Percentiles rank a stretch among this genome's conserved stretches.
Evolutionary conservation across 2,329 filamentous ascomycete species (phyloP).

Genomic region (Neofusicoccum laricinum): DNA sequence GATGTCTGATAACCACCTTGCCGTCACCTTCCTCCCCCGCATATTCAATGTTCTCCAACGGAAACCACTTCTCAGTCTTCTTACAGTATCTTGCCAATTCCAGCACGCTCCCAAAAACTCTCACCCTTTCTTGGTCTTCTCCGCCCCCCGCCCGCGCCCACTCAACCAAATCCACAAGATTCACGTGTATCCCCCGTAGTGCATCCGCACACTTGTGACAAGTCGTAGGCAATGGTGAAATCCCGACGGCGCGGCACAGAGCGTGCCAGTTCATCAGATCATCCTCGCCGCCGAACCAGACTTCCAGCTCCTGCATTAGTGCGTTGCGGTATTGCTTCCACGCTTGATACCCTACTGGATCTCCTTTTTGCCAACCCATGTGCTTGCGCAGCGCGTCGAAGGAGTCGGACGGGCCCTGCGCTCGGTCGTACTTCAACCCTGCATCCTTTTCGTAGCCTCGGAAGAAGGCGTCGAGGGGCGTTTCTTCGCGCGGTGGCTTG

Average conservation of each 20-base stretch:
- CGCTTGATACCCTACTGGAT: not conserved
- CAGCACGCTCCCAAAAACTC: too few relatives aligned
- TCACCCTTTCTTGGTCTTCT: not conserved
- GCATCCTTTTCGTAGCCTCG: not conserved
- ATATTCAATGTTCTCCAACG: too few relatives aligned
- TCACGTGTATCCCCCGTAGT: not conserved
- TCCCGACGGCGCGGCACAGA: slow-evolving; percentile 18
- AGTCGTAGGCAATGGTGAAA: slow-evolving; percentile 13
- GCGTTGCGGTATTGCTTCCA: slow-evolving; percentile 18
- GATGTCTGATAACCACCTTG: too few relatives aligned
- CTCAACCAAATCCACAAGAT: not conserved
- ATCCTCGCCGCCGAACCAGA: slow-evolving; percentile 19
- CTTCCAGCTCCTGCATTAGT: slow-evolving; percentile 17
- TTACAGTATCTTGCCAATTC: too few relatives aligned
- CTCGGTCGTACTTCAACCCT: not conserved
- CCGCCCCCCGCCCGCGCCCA: not conserved
- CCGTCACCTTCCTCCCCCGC: too few relatives aligned
- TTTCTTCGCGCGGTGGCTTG: not conserved
- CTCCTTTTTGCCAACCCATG: not conserved
- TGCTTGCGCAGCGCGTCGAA: not conserved
- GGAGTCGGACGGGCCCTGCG: not conserved
- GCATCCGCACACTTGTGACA: not conserved
- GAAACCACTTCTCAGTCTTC: too few relatives aligned
- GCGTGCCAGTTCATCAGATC: slow-evolving; percentile 20
- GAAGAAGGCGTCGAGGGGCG: slow-evolving; percentile 19